Conservation (phyloP, 2,329 filamentous ascomycete species). For the Verticillium nubilum region DNA sequence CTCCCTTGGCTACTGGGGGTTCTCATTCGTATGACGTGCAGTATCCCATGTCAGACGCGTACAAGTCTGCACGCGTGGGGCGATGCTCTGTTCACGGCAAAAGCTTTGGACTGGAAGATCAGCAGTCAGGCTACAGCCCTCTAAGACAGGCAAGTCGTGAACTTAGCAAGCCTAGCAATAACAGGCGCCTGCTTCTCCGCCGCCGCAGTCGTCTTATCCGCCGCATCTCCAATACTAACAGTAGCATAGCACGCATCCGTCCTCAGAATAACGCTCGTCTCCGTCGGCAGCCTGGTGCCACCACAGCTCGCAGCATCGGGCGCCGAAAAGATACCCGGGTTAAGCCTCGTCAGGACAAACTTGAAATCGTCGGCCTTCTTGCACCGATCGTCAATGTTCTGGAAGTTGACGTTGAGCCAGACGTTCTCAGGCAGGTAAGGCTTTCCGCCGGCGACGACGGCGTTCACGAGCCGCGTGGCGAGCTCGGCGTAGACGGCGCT, state of each 20-base stretch:
- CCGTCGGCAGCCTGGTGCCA: constrained; percentile 48
- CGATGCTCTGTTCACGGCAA: no score
- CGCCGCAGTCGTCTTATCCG: constrained; percentile 54
- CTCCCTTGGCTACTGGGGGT: no score
- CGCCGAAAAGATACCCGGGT: constrained; percentile 44
- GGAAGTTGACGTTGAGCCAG: constrained; percentile 67
- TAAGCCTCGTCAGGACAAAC: constrained; percentile 60
- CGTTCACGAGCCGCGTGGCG: constrained; percentile 50
- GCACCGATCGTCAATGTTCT: constrained; percentile 30
- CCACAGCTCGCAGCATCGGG: constrained; percentile 56
- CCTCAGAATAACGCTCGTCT: constrained; percentile 42
- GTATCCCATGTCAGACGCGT: no score
- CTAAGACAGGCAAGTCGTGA: constrained; percentile 41
- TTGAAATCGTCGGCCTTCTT: constrained; percentile 47
- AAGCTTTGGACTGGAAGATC: no score
- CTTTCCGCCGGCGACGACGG: constrained; percentile 47
- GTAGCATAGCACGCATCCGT: constrained; percentile 53
- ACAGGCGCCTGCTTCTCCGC: constrained; percentile 45
- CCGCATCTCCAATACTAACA: constrained; percentile 43
- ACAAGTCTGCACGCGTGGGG: no score
- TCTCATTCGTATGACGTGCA: no score
- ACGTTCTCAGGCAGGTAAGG: constrained; percentile 58
- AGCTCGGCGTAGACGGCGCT: constrained; percentile 60
- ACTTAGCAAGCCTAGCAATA: constrained; percentile 39
- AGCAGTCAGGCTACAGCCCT: no score